These are phyloP conservation scores for Hypoxylon sp. DNA, from an alignment of 2,329 filamentous ascomycete genomes.

Conservation along the genomic window DNA sequence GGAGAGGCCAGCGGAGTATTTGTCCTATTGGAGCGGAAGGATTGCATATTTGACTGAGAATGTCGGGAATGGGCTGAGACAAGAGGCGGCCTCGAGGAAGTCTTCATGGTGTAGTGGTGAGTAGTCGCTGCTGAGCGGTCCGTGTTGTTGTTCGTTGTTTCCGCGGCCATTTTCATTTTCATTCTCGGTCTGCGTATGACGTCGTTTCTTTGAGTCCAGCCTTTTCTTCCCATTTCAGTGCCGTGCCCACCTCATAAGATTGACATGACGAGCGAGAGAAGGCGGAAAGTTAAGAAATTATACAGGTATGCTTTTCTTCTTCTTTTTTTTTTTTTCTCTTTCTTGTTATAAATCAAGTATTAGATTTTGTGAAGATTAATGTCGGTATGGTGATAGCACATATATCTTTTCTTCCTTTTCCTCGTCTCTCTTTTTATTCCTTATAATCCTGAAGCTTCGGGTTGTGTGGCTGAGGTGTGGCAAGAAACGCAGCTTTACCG, in stretches of 20 bases:
- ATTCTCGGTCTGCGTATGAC: constrained; percentile 38
- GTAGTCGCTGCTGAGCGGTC: constrained; percentile 36
- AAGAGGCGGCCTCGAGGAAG: constrained; percentile 42
- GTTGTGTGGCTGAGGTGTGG: constrained; percentile 29
- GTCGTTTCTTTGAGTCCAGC: constrained; percentile 36
- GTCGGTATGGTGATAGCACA: constrained; percentile 6
- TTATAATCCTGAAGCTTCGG: too few relatives aligned
- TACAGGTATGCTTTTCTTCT: background rate
- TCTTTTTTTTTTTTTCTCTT: too few relatives aligned
- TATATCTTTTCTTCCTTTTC: constrained; percentile 20
- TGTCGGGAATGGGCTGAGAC: constrained; percentile 45
- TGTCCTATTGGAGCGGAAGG: constrained; percentile 52
- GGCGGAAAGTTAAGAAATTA: background rate
- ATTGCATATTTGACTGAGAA: constrained; percentile 52
- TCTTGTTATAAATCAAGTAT: too few relatives aligned
- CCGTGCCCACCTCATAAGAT: constrained; percentile 27
- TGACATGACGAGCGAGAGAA: constrained; percentile 28
- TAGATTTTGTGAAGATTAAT: constrained; percentile 12
- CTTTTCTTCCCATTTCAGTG: constrained; percentile 32
- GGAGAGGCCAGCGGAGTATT: constrained; percentile 62
- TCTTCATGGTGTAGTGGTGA: constrained; percentile 49
- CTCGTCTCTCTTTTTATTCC: too few relatives aligned
- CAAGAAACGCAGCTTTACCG: constrained; percentile 3
- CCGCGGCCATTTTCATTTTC: constrained; percentile 39
- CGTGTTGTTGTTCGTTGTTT: constrained; percentile 41